A percentile compares a stretch with the other conserved stretches of the same genome.
Conservation (phyloP, 2,329 filamentous ascomycete species). For the Verticillium zaregamsianum region DNA sequence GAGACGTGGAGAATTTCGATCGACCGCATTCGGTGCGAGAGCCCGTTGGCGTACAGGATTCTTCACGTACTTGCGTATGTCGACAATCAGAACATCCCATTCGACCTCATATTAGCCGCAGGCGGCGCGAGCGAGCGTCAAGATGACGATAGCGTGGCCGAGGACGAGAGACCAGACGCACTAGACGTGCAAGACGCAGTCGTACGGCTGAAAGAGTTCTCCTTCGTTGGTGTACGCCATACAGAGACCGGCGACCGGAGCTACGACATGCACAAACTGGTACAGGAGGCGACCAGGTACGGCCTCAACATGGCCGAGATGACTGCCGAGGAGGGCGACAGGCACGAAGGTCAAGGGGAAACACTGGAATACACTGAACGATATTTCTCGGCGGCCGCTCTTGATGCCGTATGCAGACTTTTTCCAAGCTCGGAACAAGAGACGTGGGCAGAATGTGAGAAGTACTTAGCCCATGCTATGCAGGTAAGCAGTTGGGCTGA, state of each 20-base stretch:
- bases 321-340: no score
- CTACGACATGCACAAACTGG: constrained; percentile 27
- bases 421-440: no score
- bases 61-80: constrained; percentile 25
- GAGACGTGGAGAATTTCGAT: constrained; percentile 29
- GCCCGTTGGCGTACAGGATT: constrained; percentile 20
- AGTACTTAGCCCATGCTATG: no score
- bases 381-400: no score
- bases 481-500: no score
- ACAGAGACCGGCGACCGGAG: neutral
- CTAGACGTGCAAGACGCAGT: constrained; percentile 13
- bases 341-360: no score
- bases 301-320: constrained; percentile 3
- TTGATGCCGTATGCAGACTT: no score
- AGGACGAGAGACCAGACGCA: neutral
- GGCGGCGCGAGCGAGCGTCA: neutral
- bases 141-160: constrained; percentile 8
- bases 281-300: constrained; percentile 21
- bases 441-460: no score
- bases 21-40: constrained; percentile 21
- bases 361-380: no score
- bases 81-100: constrained; percentile 25
- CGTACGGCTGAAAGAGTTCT: constrained; percentile 25
- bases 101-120: constrained; percentile 15
- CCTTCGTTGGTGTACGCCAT: constrained; percentile 20